phyloP scores from a whole-genome alignment of 2,329 filamentous ascomycete species.

The Macrophomina tecta region DNA sequence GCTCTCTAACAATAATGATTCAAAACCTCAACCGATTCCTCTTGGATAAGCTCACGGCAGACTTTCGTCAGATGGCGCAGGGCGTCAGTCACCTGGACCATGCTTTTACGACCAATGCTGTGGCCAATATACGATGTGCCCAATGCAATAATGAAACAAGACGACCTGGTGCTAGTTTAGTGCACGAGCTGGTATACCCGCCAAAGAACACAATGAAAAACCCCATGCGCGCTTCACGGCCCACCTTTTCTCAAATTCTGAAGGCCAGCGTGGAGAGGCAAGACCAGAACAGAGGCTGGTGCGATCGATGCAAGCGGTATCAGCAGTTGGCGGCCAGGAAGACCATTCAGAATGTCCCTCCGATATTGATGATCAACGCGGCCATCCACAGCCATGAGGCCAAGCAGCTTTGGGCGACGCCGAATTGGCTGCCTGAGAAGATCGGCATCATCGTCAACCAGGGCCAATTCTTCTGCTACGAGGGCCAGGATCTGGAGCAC shows the following conservation, averaged over 20 bases:
- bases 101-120: constrained; percentile 72
- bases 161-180: constrained; percentile 76
- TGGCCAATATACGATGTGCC: constrained; percentile 79
- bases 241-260: constrained; percentile 84
- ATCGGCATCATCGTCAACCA: constrained; percentile 90
- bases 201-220: constrained; percentile 61
- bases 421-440: constrained; percentile 90
- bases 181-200: constrained; percentile 87
- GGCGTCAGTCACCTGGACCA: constrained; percentile 69
- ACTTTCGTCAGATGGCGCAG: constrained; percentile 73
- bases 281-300: constrained; percentile 90
- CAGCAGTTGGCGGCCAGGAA: constrained; percentile 86
- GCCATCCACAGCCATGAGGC: constrained; percentile 77
- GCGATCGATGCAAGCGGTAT: constrained; percentile 86
- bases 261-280: constrained; percentile 91
- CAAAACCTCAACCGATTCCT: constrained; percentile 87
- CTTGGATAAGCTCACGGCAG: constrained; percentile 77
- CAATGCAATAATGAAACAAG: constrained; percentile 88
- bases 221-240: constrained; percentile 59
- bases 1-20: constrained; percentile 78
- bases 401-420: constrained; percentile 82
- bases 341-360: constrained; percentile 79
- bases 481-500: constrained; percentile 84
- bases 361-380: constrained; percentile 85
- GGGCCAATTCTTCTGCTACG: constrained; percentile 93